These are phyloP conservation scores for Teratosphaeria zuluensis DNA, from an alignment of 2,329 filamentous ascomycete genomes.

Conservation along the genomic window DNA sequence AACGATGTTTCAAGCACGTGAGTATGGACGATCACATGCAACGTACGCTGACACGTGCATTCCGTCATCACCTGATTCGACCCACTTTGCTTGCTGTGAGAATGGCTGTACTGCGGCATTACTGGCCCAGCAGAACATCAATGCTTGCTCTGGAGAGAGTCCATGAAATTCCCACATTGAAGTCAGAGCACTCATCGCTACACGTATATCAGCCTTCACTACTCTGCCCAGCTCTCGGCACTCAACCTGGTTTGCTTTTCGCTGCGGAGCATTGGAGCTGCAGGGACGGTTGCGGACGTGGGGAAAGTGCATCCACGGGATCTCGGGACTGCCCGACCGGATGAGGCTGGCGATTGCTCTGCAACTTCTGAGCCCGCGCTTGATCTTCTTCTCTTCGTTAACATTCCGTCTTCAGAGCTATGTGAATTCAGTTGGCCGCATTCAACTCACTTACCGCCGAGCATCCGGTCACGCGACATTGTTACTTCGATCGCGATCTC, in stretches of 20 bases:
- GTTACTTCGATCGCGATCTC: not conserved
- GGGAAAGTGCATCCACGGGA: not conserved
- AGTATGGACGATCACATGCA: not conserved
- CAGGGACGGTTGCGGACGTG: not conserved
- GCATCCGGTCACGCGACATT: not conserved
- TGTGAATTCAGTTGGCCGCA: not conserved
- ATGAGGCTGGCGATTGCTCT: not conserved
- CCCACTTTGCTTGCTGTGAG: not conserved
- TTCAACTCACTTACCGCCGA: not conserved
- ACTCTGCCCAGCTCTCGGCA: not conserved
- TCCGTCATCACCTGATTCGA: not conserved
- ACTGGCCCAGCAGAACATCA: not conserved
- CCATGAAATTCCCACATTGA: no score
- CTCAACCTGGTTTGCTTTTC: not conserved
- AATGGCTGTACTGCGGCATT: not conserved
- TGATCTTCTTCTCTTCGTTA: not conserved
- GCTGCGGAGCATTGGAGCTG: not conserved
- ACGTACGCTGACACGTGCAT: not conserved
- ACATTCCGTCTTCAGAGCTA: not conserved
- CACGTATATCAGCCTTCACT: not conserved
- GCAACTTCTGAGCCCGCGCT: not conserved
- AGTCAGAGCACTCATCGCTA: not conserved
- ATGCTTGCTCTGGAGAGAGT: no score
- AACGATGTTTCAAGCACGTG: not conserved
- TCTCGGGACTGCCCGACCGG: not conserved